Evolutionary conservation across 192 early-diverging fungal species (phyloP).

Genomic region (Chytriomyces hyalinus): DNA sequence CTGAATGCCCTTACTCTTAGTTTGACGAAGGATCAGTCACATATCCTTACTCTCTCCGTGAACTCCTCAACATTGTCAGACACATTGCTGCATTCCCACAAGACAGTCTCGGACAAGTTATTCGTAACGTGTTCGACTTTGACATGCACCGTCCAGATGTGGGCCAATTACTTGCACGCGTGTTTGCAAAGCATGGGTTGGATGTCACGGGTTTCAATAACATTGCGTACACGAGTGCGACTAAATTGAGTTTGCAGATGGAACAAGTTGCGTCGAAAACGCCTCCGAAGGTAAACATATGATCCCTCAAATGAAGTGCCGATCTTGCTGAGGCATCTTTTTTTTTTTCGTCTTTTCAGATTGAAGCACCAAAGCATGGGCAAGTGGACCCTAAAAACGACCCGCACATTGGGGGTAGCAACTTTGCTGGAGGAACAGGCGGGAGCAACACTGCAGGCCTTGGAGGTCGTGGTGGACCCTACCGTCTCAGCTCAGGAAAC

Average conservation of each 20-base stretch:
- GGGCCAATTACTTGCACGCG: conserved; percentile 37
- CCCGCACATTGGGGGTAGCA: conserved; percentile 53
- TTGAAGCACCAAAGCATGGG: conserved; percentile 47
- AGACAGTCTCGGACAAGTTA: conserved; percentile 68
- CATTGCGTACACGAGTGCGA: neutral
- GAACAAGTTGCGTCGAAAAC: neutral
- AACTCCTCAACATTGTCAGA: conserved; percentile 77
- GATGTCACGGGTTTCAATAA: conserved; percentile 7
- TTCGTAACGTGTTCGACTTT: conserved; percentile 84
- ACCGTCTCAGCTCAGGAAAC: conserved; percentile 51
- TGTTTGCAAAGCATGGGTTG: conserved; percentile 40
- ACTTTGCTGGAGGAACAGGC: conserved; percentile 54
- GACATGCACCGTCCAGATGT: conserved; percentile 61
- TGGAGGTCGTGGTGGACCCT: conserved; percentile 53
- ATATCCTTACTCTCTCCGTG: conserved; percentile 82
- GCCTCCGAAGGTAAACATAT: conserved; percentile 35
- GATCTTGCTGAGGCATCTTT: neutral
- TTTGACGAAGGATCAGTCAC: conserved; percentile 77
- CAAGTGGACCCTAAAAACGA: conserved; percentile 49
- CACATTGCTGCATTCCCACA: conserved; percentile 75
- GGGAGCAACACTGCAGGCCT: conserved; percentile 55
- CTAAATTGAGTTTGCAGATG: neutral
- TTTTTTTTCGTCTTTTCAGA: neutral
- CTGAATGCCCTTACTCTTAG: neutral
- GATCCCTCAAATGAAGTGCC: neutral